phyloP scores from a whole-genome alignment of 306 rosid genomes.

The Medicago truncatula region MtrunA17r5.0-ANR NC_053044.1:32845501-32846000 shows the following conservation, averaged over 20 bases:
- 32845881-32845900: too few species aligned
- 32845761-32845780: too few species aligned
- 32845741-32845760: conserved; percentile 9
- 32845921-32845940: too few species aligned
- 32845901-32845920: too few species aligned
- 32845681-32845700: conserved; percentile 18
- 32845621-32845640: conserved; percentile 32
- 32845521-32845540: conserved; percentile 7
- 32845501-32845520: not conserved
- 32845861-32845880: too few species aligned
- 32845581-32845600: conserved; percentile 18
- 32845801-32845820: too few species aligned
- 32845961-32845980: too few species aligned
- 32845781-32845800: too few species aligned
- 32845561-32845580: conserved; percentile 25
- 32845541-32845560: conserved; percentile 33
- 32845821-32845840: too few species aligned
- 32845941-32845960: too few species aligned
- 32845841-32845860: too few species aligned
- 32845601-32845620: conserved; percentile 42
- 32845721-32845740: conserved; percentile 11
- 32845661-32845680: conserved; percentile 20
- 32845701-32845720: conserved; percentile 21
- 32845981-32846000: too few species aligned
- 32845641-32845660: conserved; percentile 16